These are phyloP conservation scores for Linanthus parryae DNA, from an alignment of 148 eudicot species.

Conservation along the genomic window DNA sequence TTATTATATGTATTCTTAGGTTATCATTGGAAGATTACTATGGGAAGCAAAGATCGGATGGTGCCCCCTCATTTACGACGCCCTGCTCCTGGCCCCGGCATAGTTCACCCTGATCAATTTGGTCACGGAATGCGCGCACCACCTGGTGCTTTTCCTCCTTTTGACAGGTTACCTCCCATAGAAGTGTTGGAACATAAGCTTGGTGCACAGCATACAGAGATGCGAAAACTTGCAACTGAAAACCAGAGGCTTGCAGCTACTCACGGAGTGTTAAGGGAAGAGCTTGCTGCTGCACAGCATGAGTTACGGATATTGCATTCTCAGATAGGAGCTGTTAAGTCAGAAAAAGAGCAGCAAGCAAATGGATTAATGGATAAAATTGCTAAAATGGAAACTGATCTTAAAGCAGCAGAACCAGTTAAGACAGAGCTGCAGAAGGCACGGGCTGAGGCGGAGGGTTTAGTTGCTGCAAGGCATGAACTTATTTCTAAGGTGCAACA, in stretches of 20 bases:
- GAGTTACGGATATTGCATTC: slow-evolving; percentile 66
- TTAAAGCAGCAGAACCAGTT: slow-evolving; percentile 54
- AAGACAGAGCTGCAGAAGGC: slow-evolving; percentile 82
- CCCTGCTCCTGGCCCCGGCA: slow-evolving; percentile 62
- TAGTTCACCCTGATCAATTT: slow-evolving; percentile 51
- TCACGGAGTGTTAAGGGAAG: slow-evolving; percentile 78
- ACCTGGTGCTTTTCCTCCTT: slow-evolving; percentile 62
- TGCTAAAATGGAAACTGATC: slow-evolving; percentile 70
- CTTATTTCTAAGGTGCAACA: slow-evolving; percentile 66
- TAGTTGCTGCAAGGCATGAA: slow-evolving; percentile 73
- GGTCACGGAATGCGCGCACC: slow-evolving; percentile 52
- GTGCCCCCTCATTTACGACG: slow-evolving; percentile 76
- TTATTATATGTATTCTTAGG: too few relatives aligned
- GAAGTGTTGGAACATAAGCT: slow-evolving; percentile 91
- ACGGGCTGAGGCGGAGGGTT: slow-evolving; percentile 71
- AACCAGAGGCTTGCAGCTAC: slow-evolving; percentile 93
- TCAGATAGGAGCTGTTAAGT: slow-evolving; percentile 53
- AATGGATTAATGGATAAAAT: slow-evolving; percentile 61
- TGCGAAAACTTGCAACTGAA: slow-evolving; percentile 78
- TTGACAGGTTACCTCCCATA: slow-evolving; percentile 75
- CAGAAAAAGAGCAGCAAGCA: slow-evolving; percentile 76
- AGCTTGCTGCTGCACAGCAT: slow-evolving; percentile 84
- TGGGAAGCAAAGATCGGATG: slow-evolving; percentile 93
- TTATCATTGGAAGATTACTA: slow-evolving; percentile 17
- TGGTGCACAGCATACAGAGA: slow-evolving; percentile 72